Evolutionary conservation across 768 basidiomycete species (phyloP), one percentile per base, ranked within the genome.

Genomic region (Suillus fuscotomentosus): DNA sequence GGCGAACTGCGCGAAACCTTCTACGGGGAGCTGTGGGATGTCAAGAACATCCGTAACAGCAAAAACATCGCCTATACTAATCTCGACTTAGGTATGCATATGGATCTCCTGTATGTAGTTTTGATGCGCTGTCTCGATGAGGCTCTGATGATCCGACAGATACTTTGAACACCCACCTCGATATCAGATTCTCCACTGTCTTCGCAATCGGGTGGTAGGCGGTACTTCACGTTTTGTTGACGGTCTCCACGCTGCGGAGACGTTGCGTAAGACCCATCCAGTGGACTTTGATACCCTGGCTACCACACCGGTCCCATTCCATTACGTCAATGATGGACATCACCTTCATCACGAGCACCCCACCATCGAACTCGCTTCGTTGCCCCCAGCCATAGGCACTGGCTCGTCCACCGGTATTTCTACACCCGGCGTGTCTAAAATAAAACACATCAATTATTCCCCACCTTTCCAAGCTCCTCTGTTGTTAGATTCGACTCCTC

Each of bases 41-140:
- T 99, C 34, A 86, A 87, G 77, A 92, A 88, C 65, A 70, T 88
- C 47, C 78, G 75, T 48, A 82, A 92, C 62, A 91, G 91, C 70
- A 84, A 82, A 68, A 99, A 99, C 74, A 94, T 99, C 63, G 97
- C 97, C 4, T 98, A 97, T 74, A 99, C 97, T 14, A 88, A 95
- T 73, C 81, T 97, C 31, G 84, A 92, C 68, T 81, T 99, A 10
- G 96, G 90, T 0, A 73, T 96, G 24, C 96, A 98, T 71, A 93
- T 94, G 91, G 97, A 99, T 78, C 79, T 99, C 0, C 77, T 91
- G 94, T 96, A 71, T 67, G 94, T 82, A 5, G 13, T 42, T n/a
- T n/a, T 14, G 5, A 43, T 60, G 27, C 0, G 17, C 45, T 36
- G 22, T 34, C 7, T 59, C 24, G n/a, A 60, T 17, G n/a, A 24